These are phyloP conservation scores for Neurospora discreta DNA, from an alignment of 495 filamentous ascomycete genomes.

Conservation along the genomic window DNA sequence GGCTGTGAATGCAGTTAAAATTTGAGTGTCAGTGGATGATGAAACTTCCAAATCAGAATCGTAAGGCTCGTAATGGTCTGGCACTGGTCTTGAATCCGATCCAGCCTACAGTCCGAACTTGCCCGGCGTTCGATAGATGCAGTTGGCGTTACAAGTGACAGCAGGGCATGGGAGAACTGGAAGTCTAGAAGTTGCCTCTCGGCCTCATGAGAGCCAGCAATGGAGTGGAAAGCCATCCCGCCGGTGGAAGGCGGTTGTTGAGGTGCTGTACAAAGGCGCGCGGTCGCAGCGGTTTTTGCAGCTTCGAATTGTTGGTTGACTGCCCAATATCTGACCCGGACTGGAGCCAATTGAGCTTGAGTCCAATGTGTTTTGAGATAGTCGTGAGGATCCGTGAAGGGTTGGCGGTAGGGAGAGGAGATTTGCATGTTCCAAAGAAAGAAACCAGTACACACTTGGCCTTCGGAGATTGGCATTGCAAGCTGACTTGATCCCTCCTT, in stretches of 20 bases:
- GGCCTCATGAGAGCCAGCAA: background rate
- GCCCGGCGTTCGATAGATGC: background rate
- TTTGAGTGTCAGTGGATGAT: background rate
- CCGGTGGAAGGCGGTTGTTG: background rate
- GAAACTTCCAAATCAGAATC: background rate
- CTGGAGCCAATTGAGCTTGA: background rate
- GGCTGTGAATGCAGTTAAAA: background rate
- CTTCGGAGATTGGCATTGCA: background rate
- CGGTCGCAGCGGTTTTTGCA: background rate
- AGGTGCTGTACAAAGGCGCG: background rate
- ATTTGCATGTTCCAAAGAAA: background rate
- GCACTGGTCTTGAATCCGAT: background rate
- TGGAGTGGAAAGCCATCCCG: background rate
- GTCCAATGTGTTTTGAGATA: background rate
- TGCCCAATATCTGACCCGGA: background rate
- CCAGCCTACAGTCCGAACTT: background rate
- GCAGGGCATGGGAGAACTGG: background rate
- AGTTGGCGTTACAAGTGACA: background rate
- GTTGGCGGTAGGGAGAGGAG: background rate
- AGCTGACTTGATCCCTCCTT: background rate
- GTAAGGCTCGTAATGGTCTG: background rate
- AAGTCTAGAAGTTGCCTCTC: background rate
- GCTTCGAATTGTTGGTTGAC: background rate
- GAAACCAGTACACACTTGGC: background rate
- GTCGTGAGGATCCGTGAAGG: background rate